Evolutionary conservation across 441 rosid genomes (phyloP).

Genomic region (Gossypium davidsonii): DNA sequence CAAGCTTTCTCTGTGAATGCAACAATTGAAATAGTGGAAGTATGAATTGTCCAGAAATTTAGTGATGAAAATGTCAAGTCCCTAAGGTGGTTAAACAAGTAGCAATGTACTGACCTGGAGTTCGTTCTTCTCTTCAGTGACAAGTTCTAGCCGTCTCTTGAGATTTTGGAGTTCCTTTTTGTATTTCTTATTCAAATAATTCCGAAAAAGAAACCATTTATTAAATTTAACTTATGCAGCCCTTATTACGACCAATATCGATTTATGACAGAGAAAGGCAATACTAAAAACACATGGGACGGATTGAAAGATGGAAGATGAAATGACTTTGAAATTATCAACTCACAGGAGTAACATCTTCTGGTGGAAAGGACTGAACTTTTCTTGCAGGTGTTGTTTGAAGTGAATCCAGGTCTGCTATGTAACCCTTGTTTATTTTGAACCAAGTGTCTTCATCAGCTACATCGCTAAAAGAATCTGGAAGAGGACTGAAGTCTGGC

Average conservation of each 20-base stretch:
- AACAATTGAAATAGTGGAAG: constrained; percentile 9
- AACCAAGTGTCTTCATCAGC: constrained; percentile 96
- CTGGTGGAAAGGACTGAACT: constrained; percentile 49
- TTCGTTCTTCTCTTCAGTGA: constrained; percentile 49
- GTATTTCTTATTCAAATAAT: constrained; percentile 22
- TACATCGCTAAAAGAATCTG: constrained; percentile 56
- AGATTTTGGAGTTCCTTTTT: constrained; percentile 49
- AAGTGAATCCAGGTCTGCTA: constrained; percentile 71
- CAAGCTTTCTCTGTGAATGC: constrained; percentile 45
- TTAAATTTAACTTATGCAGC: not conserved
- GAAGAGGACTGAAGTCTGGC: constrained; percentile 74
- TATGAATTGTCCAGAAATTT: not conserved
- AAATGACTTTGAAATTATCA: constrained; percentile 12
- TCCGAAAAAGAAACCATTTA: constrained; percentile 25
- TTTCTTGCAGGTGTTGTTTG: constrained; percentile 68
- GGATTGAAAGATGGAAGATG: not conserved
- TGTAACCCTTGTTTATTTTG: constrained; percentile 78
- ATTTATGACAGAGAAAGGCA: not conserved
- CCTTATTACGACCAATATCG: not conserved
- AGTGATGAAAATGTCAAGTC: not conserved
- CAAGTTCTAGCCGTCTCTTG: constrained; percentile 47
- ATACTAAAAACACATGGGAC: not conserved
- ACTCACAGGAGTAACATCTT: constrained; percentile 57
- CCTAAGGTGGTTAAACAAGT: not conserved
- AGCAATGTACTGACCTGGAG: constrained; percentile 47